These are phyloP conservation scores for Poterioochromonas sp. DNA, from an alignment of 352 stramenopile genomes.

Conservation along the genomic window DNA sequence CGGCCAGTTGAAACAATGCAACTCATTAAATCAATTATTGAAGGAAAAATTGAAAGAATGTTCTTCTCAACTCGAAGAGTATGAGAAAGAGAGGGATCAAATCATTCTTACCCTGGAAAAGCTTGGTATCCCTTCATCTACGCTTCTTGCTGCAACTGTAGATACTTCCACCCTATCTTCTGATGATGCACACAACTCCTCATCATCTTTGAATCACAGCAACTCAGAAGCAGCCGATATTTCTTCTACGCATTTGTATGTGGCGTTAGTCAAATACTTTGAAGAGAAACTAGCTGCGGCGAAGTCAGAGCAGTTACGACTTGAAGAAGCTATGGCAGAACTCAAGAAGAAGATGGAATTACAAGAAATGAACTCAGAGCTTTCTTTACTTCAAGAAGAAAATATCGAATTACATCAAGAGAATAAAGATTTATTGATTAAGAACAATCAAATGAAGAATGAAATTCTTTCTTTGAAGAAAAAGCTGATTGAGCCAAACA, in stretches of 20 bases:
- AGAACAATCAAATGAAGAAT: background rate
- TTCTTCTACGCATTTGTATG: background rate
- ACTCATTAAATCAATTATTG: background rate
- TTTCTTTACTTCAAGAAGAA: constrained; percentile 20
- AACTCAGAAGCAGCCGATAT: background rate
- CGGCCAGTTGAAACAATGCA: background rate
- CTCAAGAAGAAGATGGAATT: background rate
- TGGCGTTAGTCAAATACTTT: background rate
- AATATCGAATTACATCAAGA: constrained; percentile 23
- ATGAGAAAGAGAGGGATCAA: background rate
- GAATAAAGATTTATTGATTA: constrained; percentile 16
- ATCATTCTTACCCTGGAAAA: background rate
- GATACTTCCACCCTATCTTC: background rate
- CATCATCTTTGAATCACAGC: too few species aligned
- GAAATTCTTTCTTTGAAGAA: too few species aligned
- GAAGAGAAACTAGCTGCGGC: background rate
- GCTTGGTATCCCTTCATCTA: background rate
- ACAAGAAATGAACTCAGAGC: background rate
- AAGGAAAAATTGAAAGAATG: constrained; percentile 30
- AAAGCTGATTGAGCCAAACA: too few species aligned
- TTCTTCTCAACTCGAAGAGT: constrained; percentile 6
- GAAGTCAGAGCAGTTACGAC: background rate
- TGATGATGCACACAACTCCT: too few species aligned
- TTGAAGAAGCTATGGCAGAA: background rate
- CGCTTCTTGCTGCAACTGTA: background rate